Evolutionary conservation across 2,329 filamentous ascomycete genomes (phyloP).

Genomic region (Fusarium sambucinum): DNA sequence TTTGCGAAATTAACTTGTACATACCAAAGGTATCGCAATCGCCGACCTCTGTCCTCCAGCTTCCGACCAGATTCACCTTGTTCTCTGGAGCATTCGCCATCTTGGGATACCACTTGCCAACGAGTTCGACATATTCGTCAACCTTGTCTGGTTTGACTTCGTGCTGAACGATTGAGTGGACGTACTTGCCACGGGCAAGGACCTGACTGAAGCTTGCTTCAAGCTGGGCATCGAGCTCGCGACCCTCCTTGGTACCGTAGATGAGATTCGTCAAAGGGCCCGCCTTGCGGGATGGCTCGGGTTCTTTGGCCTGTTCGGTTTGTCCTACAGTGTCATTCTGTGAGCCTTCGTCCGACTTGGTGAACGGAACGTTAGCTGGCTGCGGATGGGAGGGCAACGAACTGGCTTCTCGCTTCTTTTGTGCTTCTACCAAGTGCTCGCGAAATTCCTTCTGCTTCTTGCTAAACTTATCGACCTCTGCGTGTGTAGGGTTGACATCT

Average conservation of each 20-base stretch:
- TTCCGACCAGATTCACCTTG: conserved; percentile 95
- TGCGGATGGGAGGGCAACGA: conserved; percentile 60
- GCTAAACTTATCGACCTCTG: conserved; percentile 81
- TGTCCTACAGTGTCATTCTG: conserved; percentile 53
- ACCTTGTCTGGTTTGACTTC: conserved; percentile 95
- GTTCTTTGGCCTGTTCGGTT: conserved; percentile 68
- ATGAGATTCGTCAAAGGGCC: conserved; percentile 87
- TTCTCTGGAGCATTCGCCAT: conserved; percentile 89
- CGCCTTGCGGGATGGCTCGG: conserved; percentile 72
- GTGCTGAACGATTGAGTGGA: conserved; percentile 97
- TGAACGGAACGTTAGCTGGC: conserved; percentile 59
- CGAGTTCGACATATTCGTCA: conserved; percentile 91
- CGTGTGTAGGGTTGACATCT: conserved; percentile 77
- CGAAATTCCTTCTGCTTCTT: conserved; percentile 88
- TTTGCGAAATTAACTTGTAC: conserved; percentile 46
- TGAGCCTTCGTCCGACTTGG: conserved; percentile 56
- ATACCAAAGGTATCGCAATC: conserved; percentile 96
- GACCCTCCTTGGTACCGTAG: conserved; percentile 95
- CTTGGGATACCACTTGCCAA: conserved; percentile 91
- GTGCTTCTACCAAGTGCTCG: conserved; percentile 79
- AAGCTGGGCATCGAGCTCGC: conserved; percentile 94
- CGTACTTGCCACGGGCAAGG: conserved; percentile 94
- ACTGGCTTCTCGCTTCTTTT: conserved; percentile 91
- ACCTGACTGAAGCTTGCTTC: conserved; percentile 97
- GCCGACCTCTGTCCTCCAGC: conserved; percentile 97